Conservation (phyloP, 371 early-diverging fungal species). For the Quaeritorhiza haematococci region DNA sequence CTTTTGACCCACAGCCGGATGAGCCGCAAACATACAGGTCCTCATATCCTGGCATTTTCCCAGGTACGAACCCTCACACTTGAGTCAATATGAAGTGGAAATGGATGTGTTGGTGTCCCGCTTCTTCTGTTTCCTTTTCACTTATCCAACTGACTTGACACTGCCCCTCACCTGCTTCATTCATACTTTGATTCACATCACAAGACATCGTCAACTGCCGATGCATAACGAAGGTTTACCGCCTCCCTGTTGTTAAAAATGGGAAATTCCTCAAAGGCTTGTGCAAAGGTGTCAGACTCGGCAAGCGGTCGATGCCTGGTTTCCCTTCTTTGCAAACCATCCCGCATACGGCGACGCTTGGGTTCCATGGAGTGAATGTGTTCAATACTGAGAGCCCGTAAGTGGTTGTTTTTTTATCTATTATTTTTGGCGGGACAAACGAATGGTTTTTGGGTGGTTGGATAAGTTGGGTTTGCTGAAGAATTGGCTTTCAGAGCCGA, state of each 20-base stretch:
- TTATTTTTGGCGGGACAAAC: background rate
- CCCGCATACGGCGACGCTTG: conserved; percentile 62
- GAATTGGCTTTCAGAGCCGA: background rate
- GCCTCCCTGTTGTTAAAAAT: conserved; percentile 53
- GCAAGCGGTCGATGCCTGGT: conserved; percentile 71
- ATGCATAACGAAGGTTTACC: conserved; percentile 41
- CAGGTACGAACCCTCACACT: conserved; percentile 26
- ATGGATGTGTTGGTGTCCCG: too few relatives aligned
- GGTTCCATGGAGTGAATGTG: conserved; percentile 73
- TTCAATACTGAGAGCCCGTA: conserved; percentile 74
- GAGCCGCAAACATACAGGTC: conserved; percentile 44
- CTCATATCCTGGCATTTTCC: conserved; percentile 67
- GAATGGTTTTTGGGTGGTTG: background rate
- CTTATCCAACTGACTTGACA: too few relatives aligned
- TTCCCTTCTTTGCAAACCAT: conserved; percentile 85
- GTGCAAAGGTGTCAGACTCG: conserved; percentile 60
- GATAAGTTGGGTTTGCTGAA: background rate
- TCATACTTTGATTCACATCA: conserved; percentile 10
- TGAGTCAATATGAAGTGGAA: too few relatives aligned
- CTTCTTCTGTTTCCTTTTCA: too few relatives aligned
- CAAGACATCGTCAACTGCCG: conserved; percentile 52
- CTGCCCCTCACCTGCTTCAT: too few relatives aligned
- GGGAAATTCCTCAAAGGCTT: conserved; percentile 58
- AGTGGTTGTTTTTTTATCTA: conserved; percentile 7
- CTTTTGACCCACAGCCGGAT: conserved; percentile 17